phyloP scores from a whole-genome alignment of 1,284 basidiomycete genomes.

The Malassezia sympodialis region DNA sequence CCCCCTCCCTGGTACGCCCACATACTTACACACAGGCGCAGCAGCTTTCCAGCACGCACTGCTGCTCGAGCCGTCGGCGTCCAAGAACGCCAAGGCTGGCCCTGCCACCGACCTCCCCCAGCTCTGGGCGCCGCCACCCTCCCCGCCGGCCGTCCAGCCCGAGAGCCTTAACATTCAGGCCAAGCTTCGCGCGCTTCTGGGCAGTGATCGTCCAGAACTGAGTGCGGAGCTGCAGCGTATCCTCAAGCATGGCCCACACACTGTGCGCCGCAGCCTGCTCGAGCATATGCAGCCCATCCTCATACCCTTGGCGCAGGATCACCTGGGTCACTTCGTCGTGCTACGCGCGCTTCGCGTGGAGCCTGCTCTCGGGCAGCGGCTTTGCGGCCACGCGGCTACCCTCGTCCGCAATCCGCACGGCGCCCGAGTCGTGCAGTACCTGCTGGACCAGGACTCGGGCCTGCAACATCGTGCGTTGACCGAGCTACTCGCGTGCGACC shows the following conservation, averaged over 20 bases:
- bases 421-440: constrained; percentile 36
- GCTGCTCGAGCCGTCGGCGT: neutral
- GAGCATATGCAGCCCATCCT: constrained; percentile 23
- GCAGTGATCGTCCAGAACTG: neutral
- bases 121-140: neutral
- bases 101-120: neutral
- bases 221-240: constrained; percentile 38
- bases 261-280: constrained; percentile 22
- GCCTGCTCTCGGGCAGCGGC: constrained; percentile 18
- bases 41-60: neutral
- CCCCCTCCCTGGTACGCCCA: neutral
- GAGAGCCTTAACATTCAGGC: neutral
- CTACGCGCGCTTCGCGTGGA: constrained; percentile 26
- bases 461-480: constrained; percentile 21
- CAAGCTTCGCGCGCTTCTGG: neutral
- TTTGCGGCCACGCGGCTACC: constrained; percentile 26
- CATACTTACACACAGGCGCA: neutral
- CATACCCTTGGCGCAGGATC: constrained; percentile 26
- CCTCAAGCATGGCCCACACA: constrained; percentile 23
- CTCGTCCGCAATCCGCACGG: constrained; percentile 37
- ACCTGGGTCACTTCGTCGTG: constrained; percentile 40
- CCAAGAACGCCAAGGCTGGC: neutral
- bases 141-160: neutral
- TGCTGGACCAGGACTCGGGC: constrained; percentile 25
- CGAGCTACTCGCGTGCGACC: constrained; percentile 29